Evolutionary conservation across 345 rosid genomes (phyloP).

Genomic region (Excoecaria cochinchinensis): DNA sequence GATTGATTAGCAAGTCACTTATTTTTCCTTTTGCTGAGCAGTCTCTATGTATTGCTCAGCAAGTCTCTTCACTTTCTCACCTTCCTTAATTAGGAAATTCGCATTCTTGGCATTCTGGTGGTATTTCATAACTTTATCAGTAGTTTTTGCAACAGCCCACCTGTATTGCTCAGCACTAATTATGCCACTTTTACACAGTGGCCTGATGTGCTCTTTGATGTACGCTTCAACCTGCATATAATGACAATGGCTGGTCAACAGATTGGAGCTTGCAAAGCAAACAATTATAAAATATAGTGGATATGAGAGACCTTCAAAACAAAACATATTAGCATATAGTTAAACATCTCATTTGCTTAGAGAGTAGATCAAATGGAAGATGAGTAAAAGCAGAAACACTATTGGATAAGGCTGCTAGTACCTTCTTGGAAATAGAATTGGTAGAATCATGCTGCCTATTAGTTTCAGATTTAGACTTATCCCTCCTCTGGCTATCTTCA

Average conservation of each 20-base stretch:
- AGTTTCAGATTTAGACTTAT: constrained; percentile 30
- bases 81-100: constrained; percentile 88
- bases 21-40: constrained; percentile 54
- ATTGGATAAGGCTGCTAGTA: constrained; percentile 17
- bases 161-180: constrained; percentile 77
- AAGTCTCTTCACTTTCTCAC: constrained; percentile 93
- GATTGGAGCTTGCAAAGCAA: constrained; percentile 11
- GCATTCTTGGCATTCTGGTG: constrained; percentile 84
- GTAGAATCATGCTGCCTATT: constrained; percentile 35
- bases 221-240: constrained; percentile 77
- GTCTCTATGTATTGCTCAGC: constrained; percentile 90
- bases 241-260: constrained; percentile 9
- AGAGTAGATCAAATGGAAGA: neutral
- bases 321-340: neutral
- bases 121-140: constrained; percentile 90
- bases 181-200: constrained; percentile 87
- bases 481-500: constrained; percentile 38
- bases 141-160: constrained; percentile 84
- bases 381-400: neutral
- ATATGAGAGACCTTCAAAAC: neutral
- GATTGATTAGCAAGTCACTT: constrained; percentile 14
- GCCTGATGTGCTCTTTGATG: constrained; percentile 94
- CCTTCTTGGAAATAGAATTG: constrained; percentile 67
- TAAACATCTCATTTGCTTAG: neutral
- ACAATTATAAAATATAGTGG: neutral